Percentiles rank a stretch among this genome's conserved stretches.
Evolutionary conservation across 305 asterid species (phyloP).

Genomic region (Solanum chacoense): DNA sequence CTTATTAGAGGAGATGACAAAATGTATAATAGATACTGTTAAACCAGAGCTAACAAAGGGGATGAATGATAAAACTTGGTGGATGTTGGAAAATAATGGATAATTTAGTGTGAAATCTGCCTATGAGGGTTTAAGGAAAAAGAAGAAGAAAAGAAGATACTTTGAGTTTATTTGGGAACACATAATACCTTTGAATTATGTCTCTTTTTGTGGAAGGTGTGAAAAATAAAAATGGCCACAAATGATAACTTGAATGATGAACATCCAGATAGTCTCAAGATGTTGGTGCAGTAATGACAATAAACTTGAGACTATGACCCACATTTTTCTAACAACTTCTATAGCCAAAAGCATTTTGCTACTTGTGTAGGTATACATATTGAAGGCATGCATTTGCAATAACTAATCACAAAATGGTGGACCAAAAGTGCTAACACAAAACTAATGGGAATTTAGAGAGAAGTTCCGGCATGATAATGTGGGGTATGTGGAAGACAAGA

Average conservation of each 20-base stretch:
- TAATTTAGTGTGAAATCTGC: background rate
- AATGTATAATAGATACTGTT: background rate
- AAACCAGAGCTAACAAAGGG: background rate
- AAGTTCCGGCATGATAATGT: background rate
- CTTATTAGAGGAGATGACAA: background rate
- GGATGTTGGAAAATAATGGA: background rate
- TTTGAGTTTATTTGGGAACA: background rate
- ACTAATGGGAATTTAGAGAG: too few relatives aligned
- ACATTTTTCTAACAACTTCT: background rate
- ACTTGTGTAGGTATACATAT: background rate
- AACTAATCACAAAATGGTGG: background rate
- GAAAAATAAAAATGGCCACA: background rate
- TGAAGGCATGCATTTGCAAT: background rate
- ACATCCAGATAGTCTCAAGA: background rate
- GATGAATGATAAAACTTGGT: background rate
- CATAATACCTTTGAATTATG: background rate
- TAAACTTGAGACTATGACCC: background rate
- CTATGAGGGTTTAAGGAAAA: background rate
- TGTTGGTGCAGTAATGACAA: background rate
- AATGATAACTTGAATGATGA: background rate
- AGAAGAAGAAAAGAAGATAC: background rate
- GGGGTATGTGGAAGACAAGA: background rate
- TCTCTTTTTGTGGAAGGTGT: background rate
- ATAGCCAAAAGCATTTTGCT: background rate
- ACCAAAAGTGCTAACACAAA: background rate